Evolutionary conservation across 169 alveolate genomes (phyloP).

Genomic region (Perkinsus chesapeaki): DNA sequence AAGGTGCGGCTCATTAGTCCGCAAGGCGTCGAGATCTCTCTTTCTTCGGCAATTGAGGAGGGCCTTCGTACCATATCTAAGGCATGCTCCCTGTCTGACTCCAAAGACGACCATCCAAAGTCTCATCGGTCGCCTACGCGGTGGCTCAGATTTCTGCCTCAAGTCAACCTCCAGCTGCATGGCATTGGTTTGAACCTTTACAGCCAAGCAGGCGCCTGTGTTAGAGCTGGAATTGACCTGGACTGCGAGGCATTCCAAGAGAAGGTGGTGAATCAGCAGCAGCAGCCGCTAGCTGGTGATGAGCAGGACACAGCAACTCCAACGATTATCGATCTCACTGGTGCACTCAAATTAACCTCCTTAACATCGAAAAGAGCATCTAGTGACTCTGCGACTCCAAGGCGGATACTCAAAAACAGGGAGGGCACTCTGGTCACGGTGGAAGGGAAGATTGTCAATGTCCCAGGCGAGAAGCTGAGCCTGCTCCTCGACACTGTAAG

Average conservation of each 20-base stretch:
- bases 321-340: not conserved
- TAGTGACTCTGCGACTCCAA: not conserved
- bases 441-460: not conserved
- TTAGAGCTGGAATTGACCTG: not conserved
- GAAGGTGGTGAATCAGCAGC: not conserved
- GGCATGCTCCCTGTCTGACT: not conserved
- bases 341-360: not conserved
- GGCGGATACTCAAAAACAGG: not conserved
- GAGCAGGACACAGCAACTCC: not conserved
- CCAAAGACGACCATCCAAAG: not conserved
- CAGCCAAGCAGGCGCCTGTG: not conserved
- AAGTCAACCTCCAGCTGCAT: not conserved
- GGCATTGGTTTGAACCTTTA: not conserved
- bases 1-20: not conserved
- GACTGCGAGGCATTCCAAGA: not conserved
- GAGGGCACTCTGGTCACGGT: not conserved
- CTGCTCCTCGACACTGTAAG: not conserved
- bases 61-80: not conserved
- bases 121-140: not conserved
- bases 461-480: not conserved
- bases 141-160: not conserved
- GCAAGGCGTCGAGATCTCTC: not conserved
- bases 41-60: not conserved
- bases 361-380: not conserved
- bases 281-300: too few relatives aligned